Conservation (phyloP, 148 eudicot genomes). For the Rhododendron molle region DNA sequence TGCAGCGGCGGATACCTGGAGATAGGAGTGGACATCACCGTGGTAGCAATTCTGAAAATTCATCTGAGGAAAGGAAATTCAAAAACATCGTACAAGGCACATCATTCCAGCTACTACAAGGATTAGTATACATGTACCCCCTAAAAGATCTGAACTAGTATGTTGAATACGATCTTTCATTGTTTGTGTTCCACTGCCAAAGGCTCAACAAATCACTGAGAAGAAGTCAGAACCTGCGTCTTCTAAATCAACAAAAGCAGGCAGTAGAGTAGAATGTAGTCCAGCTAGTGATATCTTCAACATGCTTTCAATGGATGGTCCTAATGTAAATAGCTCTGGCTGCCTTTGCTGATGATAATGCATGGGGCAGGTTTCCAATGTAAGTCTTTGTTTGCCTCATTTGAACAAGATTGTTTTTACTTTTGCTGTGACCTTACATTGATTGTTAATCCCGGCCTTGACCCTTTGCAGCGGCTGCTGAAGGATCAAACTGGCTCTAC, state of each 20-base stretch:
- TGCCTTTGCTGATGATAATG: constrained; percentile 62
- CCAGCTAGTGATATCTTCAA: constrained; percentile 69
- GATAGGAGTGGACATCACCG: constrained; percentile 53
- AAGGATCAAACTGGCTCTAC: constrained; percentile 23
- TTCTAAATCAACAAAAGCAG: constrained; percentile 49
- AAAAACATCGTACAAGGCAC: constrained; percentile 36
- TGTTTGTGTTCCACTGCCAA: constrained; percentile 28
- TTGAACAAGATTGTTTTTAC: background rate
- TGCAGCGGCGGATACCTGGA: constrained; percentile 52
- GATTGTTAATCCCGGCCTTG: background rate
- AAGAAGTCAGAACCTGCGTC: constrained; percentile 43
- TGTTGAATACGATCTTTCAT: constrained; percentile 12
- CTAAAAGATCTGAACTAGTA: constrained; percentile 72
- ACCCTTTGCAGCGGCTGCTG: constrained; percentile 62
- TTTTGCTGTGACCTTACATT: background rate
- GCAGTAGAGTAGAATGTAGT: constrained; percentile 37
- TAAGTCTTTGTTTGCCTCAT: constrained; percentile 29
- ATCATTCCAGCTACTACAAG: constrained; percentile 37
- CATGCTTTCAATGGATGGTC: constrained; percentile 85
- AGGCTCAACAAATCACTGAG: constrained; percentile 44
- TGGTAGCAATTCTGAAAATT: constrained; percentile 29
- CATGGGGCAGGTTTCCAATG: constrained; percentile 98
- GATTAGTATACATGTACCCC: constrained; percentile 71
- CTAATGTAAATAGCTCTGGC: constrained; percentile 57
- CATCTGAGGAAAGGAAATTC: constrained; percentile 50